Evolutionary conservation across 139 green algal genomes (phyloP), one percentile per base, ranked within the genome.

Genomic region (Coccomyxa sp.): DNA sequence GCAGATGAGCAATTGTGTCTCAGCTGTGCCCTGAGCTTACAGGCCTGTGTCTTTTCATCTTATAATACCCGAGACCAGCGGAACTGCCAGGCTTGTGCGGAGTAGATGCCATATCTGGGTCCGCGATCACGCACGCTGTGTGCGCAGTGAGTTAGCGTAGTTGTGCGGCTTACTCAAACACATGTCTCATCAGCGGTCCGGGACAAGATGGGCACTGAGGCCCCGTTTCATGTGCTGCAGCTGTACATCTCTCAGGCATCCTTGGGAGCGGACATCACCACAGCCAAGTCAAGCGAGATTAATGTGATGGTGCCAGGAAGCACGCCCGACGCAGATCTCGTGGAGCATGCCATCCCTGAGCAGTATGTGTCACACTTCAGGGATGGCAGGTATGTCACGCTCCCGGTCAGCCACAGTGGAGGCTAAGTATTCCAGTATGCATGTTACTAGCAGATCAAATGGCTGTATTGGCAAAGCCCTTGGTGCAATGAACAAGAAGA

Each of bases 211-310:
- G n/a, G n/a, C n/a, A n/a, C n/a, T n/a, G n/a, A n/a, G n/a, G n/a
- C n/a, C n/a, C n/a, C n/a, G n/a, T 12, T 58, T 58, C 44, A 58
- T 58, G 64, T 71, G 64, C 64, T 71, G 64, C 92, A 96, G 89
- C 79, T 97, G 31, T 97, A 92, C 88, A 78, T 97, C 78, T 86
- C 83, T 22, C 50, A 77, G 8, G 70, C 36, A 12, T 83, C 87
- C 3, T 40, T 90, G 33, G 86, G 84, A 18, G 78, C 68, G 7
- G 78, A 83, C 29, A 86, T 96, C 55, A 94, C 87, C 10, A 90
- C 88, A 8, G 95, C 95, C 72, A 98, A 98, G 83, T 94, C 84
- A n/a, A 90, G 75, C 7, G 91, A 92, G 33, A 77, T 98, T 34
- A 98, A 98, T 73, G 84, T 98, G 16, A 40, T 94, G 24, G 78